Evolutionary conservation across 1,284 basidiomycete species (phyloP).

Genomic region (Trichosporon sp.): DNA sequence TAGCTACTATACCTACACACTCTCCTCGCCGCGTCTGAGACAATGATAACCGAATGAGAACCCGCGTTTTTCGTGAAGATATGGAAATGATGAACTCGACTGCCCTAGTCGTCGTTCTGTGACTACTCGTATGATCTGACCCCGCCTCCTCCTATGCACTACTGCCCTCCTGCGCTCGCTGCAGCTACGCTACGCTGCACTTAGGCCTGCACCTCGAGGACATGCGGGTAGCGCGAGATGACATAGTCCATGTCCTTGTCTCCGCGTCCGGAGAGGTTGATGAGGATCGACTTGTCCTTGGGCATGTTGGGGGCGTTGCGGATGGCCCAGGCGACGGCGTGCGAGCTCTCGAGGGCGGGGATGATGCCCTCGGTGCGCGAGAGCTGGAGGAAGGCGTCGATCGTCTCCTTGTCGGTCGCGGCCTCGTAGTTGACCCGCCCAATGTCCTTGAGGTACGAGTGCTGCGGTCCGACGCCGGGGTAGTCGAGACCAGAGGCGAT

Average conservation of each 20-base stretch:
- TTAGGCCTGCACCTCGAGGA: neutral
- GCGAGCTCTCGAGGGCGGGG: slow-evolving; percentile 89
- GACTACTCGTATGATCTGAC: too few relatives aligned
- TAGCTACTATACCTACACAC: neutral
- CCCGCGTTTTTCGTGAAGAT: too few relatives aligned
- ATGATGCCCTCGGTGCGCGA: slow-evolving; percentile 96
- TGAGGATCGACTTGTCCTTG: slow-evolving; percentile 79
- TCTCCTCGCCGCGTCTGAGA: neutral
- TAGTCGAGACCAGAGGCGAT: slow-evolving; percentile 59
- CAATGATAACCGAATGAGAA: neutral
- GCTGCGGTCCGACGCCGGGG: slow-evolving; percentile 81
- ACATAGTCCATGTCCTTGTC: slow-evolving; percentile 20
- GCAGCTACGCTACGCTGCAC: too few relatives aligned
- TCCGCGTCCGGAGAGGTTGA: slow-evolving; percentile 45
- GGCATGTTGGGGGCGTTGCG: slow-evolving; percentile 75
- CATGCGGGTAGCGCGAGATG: neutral
- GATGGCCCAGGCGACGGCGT: slow-evolving; percentile 89
- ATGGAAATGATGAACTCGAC: too few relatives aligned
- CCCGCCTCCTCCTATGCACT: neutral
- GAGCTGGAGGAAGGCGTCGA: slow-evolving; percentile 83
- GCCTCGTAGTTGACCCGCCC: slow-evolving; percentile 87
- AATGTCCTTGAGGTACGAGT: slow-evolving; percentile 92
- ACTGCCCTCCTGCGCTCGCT: too few relatives aligned
- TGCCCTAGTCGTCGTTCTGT: too few relatives aligned
- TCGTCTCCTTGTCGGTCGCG: slow-evolving; percentile 88